Conservation (phyloP, 2,329 filamentous ascomycete species). For the Penicillium sp. region DNA sequence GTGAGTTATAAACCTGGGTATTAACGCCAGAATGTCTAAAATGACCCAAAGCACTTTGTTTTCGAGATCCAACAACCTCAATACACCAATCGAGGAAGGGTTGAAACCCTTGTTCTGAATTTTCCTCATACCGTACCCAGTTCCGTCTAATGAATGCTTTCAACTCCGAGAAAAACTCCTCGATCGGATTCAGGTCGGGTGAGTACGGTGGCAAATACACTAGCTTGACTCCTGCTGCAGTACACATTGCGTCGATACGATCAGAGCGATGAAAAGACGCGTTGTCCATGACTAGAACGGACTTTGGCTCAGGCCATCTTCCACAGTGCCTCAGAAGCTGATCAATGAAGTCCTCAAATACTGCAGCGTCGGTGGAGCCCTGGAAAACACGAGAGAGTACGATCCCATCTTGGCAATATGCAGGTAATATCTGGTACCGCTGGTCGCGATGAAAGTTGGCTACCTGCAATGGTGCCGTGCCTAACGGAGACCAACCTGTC, state of each 20-base stretch:
- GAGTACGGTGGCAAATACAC: background rate
- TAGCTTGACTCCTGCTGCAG: background rate
- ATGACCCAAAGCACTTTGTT: slow-evolving; percentile 1
- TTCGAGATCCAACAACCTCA: background rate
- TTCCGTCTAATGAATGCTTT: background rate
- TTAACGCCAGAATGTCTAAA: background rate
- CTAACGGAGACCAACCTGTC: background rate
- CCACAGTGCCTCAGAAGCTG: background rate
- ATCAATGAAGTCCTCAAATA: background rate
- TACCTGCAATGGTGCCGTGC: background rate
- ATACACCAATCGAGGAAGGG: background rate
- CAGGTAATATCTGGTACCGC: background rate
- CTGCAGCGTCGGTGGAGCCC: background rate
- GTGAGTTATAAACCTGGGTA: background rate
- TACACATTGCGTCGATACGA: background rate
- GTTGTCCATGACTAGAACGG: background rate
- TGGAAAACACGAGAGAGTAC: background rate
- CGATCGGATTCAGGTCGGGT: background rate
- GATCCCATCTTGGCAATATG: background rate
- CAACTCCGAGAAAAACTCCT: background rate
- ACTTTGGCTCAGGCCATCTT: background rate
- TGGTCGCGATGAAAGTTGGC: background rate
- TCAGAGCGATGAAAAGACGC: background rate
- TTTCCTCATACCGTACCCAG: background rate
- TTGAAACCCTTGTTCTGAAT: background rate